Conservation (phyloP, 148 eudicot species). For the Polygonum aviculare region DNA sequence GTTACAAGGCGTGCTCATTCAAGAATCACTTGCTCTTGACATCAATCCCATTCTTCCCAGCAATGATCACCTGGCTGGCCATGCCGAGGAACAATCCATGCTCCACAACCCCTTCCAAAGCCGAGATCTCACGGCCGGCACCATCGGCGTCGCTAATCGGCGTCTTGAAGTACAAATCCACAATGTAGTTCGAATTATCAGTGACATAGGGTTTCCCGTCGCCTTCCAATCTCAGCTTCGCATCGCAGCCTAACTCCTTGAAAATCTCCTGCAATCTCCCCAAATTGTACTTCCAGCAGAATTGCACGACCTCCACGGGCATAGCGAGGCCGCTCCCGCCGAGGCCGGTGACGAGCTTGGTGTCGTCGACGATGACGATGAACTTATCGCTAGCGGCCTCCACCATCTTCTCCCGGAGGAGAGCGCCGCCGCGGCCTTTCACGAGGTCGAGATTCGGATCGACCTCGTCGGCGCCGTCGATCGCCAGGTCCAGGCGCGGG, state of each 20-base stretch:
- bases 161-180: conserved; percentile 43
- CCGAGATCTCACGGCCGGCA: conserved; percentile 46
- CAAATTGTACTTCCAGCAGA: conserved; percentile 92
- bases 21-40: conserved; percentile 12
- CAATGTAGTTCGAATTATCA: conserved; percentile 81
- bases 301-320: conserved; percentile 96
- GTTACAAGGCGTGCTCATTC: neutral
- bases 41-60: conserved; percentile 7
- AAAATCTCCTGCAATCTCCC: conserved; percentile 59
- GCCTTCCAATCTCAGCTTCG: conserved; percentile 72
- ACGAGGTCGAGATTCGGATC: conserved; percentile 83
- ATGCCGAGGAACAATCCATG: conserved; percentile 58
- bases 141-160: conserved; percentile 44
- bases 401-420: conserved; percentile 86
- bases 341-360: conserved; percentile 65
- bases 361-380: conserved; percentile 78
- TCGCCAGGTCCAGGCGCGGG: conserved; percentile 77
- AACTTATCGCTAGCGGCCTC: conserved; percentile 85
- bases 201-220: conserved; percentile 86
- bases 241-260: conserved; percentile 63
- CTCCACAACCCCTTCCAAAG: conserved; percentile 57
- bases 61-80: conserved; percentile 20
- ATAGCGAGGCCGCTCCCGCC: conserved; percentile 95
- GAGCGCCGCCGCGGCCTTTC: conserved; percentile 91
- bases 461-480: conserved; percentile 94